phyloP scores from a whole-genome alignment of 306 rosid species.

The Sophora flavescens region DNA sequence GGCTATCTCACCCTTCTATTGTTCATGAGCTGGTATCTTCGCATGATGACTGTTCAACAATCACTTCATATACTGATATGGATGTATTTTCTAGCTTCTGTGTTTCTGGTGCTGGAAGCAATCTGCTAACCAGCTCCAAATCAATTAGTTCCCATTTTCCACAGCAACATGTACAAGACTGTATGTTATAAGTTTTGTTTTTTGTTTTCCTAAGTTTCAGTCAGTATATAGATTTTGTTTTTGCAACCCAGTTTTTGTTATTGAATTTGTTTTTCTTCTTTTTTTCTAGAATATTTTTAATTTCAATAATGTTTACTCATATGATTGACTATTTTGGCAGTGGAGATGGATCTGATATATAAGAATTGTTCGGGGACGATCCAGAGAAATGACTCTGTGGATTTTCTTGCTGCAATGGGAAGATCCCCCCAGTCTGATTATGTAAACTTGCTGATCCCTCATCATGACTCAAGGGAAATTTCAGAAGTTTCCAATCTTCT shows the following conservation, averaged over 20 bases:
- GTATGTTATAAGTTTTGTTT: constrained; percentile 36
- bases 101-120: constrained; percentile 33
- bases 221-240: background rate
- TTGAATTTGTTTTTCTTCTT: background rate
- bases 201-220: constrained; percentile 20
- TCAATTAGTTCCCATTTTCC: constrained; percentile 29
- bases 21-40: constrained; percentile 36
- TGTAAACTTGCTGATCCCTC: constrained; percentile 40
- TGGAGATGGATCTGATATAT: background rate
- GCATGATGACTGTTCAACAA: constrained; percentile 39
- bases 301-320: constrained; percentile 8
- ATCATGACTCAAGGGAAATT: constrained; percentile 22
- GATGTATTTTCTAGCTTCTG: constrained; percentile 34
- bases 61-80: constrained; percentile 31
- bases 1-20: constrained; percentile 8
- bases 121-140: constrained; percentile 36
- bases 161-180: constrained; percentile 40
- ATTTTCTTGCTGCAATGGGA: constrained; percentile 26
- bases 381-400: constrained; percentile 36
- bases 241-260: background rate
- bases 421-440: constrained; percentile 12
- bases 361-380: constrained; percentile 9
- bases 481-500: constrained; percentile 26
- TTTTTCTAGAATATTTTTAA: background rate
- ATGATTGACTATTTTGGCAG: constrained; percentile 34